Percentiles rank a stretch among this genome's conserved stretches.
phyloP scores from a whole-genome alignment of 2,329 filamentous ascomycete species.

The Clarireedia monteithiana region DNA sequence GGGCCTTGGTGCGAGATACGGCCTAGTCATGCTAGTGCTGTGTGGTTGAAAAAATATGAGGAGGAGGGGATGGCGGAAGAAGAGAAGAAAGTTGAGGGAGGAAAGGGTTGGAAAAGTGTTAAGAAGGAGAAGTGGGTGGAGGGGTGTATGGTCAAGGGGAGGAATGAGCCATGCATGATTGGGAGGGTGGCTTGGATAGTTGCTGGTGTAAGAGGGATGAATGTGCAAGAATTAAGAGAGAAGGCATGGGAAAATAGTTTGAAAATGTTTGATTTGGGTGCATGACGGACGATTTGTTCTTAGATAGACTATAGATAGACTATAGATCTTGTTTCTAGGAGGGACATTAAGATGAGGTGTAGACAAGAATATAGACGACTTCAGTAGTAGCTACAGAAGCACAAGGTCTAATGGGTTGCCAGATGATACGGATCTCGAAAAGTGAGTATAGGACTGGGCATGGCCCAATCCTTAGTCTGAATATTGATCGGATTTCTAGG shows the following conservation, averaged over 20 bases:
- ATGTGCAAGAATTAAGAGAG: constrained; percentile 77
- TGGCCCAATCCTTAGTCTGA: too few species aligned
- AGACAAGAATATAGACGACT: too few species aligned
- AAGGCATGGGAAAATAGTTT: constrained; percentile 78
- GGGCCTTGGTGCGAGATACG: constrained; percentile 97
- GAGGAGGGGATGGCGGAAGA: constrained; percentile 17
- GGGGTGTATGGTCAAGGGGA: constrained; percentile 84
- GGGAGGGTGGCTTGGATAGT: constrained; percentile 82
- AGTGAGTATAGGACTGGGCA: too few species aligned
- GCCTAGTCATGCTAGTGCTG: constrained; percentile 67
- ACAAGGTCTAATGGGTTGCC: too few species aligned
- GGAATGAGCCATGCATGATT: constrained; percentile 89
- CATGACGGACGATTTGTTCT: constrained; percentile 17
- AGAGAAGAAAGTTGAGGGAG: constrained; percentile 16
- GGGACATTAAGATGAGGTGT: too few species aligned
- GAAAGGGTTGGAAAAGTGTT: constrained; percentile 61
- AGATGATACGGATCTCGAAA: too few species aligned
- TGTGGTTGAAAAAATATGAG: constrained; percentile 24
- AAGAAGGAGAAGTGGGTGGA: constrained; percentile 95
- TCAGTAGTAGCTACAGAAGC: too few species aligned
- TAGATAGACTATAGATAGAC: background rate
- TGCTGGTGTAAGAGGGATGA: constrained; percentile 73
- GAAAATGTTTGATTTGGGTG: constrained; percentile 67
- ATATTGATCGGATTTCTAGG: too few species aligned
- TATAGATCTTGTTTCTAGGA: too few species aligned